A percentile compares a stretch with the other conserved stretches of the same genome.
These are phyloP conservation scores for Oxytropis ochrocephala DNA, from an alignment of 306 rosid genomes.

Conservation along the genomic window DNA sequence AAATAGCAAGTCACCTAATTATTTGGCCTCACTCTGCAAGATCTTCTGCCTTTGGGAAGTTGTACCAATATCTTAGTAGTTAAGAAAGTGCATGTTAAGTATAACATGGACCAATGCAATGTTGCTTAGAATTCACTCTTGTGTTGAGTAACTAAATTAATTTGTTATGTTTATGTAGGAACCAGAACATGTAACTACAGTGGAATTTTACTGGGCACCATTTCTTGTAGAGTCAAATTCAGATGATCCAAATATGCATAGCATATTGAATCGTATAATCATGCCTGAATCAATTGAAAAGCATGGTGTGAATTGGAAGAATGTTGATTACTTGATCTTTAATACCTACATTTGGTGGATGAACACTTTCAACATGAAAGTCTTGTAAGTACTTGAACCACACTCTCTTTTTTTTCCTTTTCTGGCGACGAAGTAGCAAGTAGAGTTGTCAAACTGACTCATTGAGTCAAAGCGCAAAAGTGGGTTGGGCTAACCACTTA, in stretches of 20 bases:
- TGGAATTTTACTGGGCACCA: conserved; percentile 98
- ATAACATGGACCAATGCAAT: background rate
- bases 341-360: conserved; percentile 99
- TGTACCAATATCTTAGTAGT: conserved; percentile 16
- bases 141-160: background rate
- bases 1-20: conserved; percentile 15
- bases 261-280: conserved; percentile 86
- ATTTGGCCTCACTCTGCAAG: background rate
- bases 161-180: conserved; percentile 30
- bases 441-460: too few species aligned
- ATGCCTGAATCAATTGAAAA: conserved; percentile 90
- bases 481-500: too few species aligned
- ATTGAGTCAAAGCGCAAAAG: too few species aligned
- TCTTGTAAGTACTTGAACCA: conserved; percentile 51
- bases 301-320: conserved; percentile 88
- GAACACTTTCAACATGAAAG: conserved; percentile 90
- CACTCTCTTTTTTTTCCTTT: background rate
- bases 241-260: conserved; percentile 96
- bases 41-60: conserved; percentile 10
- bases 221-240: conserved; percentile 95
- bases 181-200: conserved; percentile 56
- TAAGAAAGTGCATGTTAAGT: conserved; percentile 14
- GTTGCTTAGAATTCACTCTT: conserved; percentile 25
- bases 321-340: conserved; percentile 72
- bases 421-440: too few species aligned